Conservation (phyloP, 73 alveolate genomes). For the Breviolum minutum region DNA sequence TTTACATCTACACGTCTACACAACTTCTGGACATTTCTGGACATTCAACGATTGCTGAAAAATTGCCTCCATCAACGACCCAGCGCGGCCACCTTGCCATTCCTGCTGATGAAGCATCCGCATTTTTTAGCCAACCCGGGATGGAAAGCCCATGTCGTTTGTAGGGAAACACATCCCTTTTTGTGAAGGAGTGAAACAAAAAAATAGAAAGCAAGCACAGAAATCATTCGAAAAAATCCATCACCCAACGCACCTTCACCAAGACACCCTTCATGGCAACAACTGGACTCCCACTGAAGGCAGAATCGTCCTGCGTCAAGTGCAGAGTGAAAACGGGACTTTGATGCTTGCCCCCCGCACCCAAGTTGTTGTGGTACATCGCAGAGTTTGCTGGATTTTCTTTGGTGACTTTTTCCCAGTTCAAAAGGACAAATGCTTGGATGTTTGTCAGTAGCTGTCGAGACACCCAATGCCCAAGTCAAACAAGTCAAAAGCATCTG, state of each 20-base stretch:
- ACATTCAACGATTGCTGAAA: neutral
- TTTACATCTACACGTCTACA: neutral
- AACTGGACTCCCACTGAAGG: conserved; percentile 61
- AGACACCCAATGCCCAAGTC: neutral
- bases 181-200: neutral
- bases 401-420: neutral
- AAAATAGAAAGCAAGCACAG: too few species aligned
- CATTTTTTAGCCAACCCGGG: neutral
- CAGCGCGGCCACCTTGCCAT: conserved; percentile 86
- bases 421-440: neutral
- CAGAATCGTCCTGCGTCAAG: conserved; percentile 66
- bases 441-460: too few species aligned
- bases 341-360: neutral
- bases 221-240: neutral
- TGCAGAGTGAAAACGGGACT: too few species aligned
- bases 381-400: neutral
- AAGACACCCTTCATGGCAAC: conserved; percentile 78
- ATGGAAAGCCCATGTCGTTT: neutral
- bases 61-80: conserved; percentile 47
- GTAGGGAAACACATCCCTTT: too few species aligned
- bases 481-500: neutral
- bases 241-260: conserved; percentile 17
- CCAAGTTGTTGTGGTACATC: too few species aligned
- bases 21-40: too few species aligned
- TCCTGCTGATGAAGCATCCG: neutral